Evolutionary conservation across 2,329 filamentous ascomycete species (phyloP), one percentile per base, ranked within the genome.

Genomic region (Colletotrichum lini): DNA sequence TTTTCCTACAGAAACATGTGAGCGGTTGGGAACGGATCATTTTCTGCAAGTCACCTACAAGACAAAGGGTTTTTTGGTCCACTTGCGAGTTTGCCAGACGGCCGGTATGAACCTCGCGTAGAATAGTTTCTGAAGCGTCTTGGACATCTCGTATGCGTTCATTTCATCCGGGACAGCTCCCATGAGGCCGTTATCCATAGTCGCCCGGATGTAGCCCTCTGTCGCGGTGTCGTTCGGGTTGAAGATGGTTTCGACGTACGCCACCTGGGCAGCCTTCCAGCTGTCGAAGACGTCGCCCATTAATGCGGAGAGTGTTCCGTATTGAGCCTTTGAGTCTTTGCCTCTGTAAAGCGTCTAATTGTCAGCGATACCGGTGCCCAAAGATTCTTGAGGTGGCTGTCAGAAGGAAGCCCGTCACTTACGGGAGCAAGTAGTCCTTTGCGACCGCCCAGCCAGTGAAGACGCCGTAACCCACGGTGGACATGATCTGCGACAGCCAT

Each of bases 401-500:
- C 40, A 23, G 8, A 30, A 13, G 18, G 13, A 57, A 21, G 21
- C 16, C 3, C 44, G 2, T 2, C 4, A 47, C 61, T 57, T 57
- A 67, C 65, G 65, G 65, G 3, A 67, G 57, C 21, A 67, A 16
- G n/a, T 45, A 67, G 15, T 67, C 65, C 65, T 67, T 67, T 30
- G 57, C 65, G n/a, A 67, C 40, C 3, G 65, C 65, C 65, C 65
- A 63, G 35, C 47, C 38, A 13, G 65, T 67, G 10, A 67, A 62
- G 57, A 67, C 54, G 21, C 23, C 47, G 40, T 67, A 67, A 67
- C 65, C 63, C 9, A 4, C 23, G 0, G 57, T 62, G 5, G 65
- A 47, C 5, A 58, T 67, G 9, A 67, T 8, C 0, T 67, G 65
- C 16, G 64, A 53, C 5, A 56, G 56, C 64, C 44, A 60, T 4